These are phyloP conservation scores for Aspergillus conjunctus DNA, from an alignment of 495 filamentous ascomycete species.

Conservation along the genomic window DNA sequence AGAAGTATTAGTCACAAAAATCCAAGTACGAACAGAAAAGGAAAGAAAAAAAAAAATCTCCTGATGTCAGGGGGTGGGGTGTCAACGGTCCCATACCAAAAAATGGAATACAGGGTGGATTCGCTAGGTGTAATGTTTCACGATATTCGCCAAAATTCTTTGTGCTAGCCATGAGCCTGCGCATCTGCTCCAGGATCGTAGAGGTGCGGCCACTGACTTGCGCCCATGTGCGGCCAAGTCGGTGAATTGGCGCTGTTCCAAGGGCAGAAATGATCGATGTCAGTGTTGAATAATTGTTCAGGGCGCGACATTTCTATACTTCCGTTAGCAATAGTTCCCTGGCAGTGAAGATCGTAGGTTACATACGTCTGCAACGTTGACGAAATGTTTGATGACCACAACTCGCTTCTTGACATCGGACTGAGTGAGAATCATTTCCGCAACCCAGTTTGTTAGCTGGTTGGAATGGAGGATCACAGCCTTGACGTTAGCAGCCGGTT, in stretches of 20 bases:
- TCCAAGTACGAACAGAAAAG: background rate
- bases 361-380: constrained; percentile 85
- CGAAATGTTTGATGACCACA: constrained; percentile 97
- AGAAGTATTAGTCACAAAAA: constrained; percentile 3
- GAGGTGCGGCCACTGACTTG: constrained; percentile 84
- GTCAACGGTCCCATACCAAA: constrained; percentile 67
- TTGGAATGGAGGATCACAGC: constrained; percentile 96
- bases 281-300: constrained; percentile 97
- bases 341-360: background rate
- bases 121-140: constrained; percentile 86
- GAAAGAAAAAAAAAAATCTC: background rate
- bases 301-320: constrained; percentile 79
- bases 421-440: constrained; percentile 98
- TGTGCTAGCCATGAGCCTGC: constrained; percentile 91
- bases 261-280: constrained; percentile 98
- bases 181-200: constrained; percentile 82
- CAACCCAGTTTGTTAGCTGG: constrained; percentile 98
- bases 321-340: constrained; percentile 22
- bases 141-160: constrained; percentile 98
- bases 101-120: constrained; percentile 97
- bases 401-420: constrained; percentile 92
- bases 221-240: constrained; percentile 91
- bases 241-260: constrained; percentile 90
- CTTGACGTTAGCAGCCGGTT: constrained; percentile 93
- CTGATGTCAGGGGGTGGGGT: too few species aligned